Conservation (phyloP, 768 basidiomycete genomes). For the Boletus insuetus region DNA sequence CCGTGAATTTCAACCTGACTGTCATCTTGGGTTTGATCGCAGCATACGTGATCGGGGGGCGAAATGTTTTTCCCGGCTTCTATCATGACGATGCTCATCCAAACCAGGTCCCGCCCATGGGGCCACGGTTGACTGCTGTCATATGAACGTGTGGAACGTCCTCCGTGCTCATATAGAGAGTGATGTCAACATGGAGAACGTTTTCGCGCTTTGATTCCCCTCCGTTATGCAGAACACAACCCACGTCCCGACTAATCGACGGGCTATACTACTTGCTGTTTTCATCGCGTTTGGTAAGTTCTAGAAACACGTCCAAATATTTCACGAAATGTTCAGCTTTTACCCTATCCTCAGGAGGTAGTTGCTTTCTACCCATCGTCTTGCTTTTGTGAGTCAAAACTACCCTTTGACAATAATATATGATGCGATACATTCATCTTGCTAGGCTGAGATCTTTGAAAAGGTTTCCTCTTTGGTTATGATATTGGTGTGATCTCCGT, state of each 20-base stretch:
- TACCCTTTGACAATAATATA: not conserved
- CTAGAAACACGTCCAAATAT: not conserved
- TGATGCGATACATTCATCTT: not conserved
- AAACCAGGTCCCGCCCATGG: not conserved
- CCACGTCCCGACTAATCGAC: conserved; percentile 10
- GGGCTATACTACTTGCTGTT: conserved; percentile 11
- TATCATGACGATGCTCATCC: not conserved
- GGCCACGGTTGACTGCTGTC: not conserved
- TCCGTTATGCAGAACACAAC: not conserved
- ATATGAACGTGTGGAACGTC: conserved; percentile 3
- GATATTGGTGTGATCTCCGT: conserved; percentile 18
- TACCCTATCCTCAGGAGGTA: conserved; percentile 8
- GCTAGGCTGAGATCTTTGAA: not conserved
- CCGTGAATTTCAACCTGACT: not conserved
- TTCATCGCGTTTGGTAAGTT: conserved; percentile 17
- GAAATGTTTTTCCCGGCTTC: not conserved
- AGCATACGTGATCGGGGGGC: not conserved
- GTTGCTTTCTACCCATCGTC: not conserved
- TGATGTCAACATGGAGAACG: not conserved
- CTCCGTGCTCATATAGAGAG: conserved; percentile 4
- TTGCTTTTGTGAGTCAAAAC: not conserved
- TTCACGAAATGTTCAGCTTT: not conserved
- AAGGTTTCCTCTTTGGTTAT: conserved; percentile 15
- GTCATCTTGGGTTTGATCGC: not conserved
- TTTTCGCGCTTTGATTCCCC: not conserved